Evolutionary conservation across 2,329 filamentous ascomycete genomes (phyloP).

Genomic region (Ophiostoma novo-ulmi): DNA sequence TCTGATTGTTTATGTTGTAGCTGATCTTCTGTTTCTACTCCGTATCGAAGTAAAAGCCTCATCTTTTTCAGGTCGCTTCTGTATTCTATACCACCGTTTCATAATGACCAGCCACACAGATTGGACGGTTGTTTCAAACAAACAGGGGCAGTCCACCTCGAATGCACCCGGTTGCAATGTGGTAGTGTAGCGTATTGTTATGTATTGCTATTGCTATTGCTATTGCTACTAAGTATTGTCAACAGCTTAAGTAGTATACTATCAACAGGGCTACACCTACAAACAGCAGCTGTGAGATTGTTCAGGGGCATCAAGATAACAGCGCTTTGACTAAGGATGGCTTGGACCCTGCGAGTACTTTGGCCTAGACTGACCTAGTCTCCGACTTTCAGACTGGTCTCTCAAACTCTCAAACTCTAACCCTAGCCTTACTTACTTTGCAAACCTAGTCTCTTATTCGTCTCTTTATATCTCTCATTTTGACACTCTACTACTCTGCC

Average conservation of each 20-base stretch:
- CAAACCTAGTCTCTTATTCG: not conserved
- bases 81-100: not conserved
- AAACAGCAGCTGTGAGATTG: not conserved
- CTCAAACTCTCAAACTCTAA: not conserved
- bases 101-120: not conserved
- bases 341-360: not conserved
- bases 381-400: not conserved
- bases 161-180: constrained; percentile 6
- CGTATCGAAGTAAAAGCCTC: not conserved
- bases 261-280: not conserved
- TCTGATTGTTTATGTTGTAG: constrained; percentile 4
- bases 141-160: constrained; percentile 9
- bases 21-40: not conserved
- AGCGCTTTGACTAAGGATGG: not conserved
- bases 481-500: not conserved
- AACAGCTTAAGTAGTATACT: too few relatives aligned
- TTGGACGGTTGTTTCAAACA: constrained; percentile 14
- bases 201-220: not conserved
- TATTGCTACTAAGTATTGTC: too few relatives aligned
- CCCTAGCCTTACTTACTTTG: not conserved
- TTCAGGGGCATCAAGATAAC: not conserved
- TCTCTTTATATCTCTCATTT: not conserved
- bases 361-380: not conserved
- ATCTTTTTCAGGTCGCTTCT: not conserved
- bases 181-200: not conserved